Base-by-base conservation (phyloP, 192 early-diverging fungal species). In the Funneliformis geosporum region DNA sequence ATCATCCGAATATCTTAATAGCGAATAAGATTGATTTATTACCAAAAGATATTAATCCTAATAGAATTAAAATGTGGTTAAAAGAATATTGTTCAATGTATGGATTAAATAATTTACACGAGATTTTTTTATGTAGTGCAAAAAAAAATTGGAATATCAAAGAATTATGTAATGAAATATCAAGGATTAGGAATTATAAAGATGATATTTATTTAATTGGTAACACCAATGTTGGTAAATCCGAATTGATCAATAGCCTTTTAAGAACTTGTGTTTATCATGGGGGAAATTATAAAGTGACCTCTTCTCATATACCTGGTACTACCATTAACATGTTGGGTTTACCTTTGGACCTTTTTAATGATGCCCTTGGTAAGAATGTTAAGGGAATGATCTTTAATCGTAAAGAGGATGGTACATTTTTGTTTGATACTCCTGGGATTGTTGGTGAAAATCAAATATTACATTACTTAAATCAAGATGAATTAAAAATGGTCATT, bases 191-290 rank as follows among this genome's bases (percentile, higher is more conserved):
- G 73, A 64, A 81, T 14, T 67, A 60, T 11, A 85, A 79, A 10
- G 82, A 85, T 66, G 89, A 95, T 75, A 81, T 93, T 18, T 95
- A 91, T 74, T 82, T 95, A 79, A 85, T 95, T 39, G 93, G 93
- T 8, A 87, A 89, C 43, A 88, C 92, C 2, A 95, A 95, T 78
- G 93, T 91, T 12, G 93, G 93, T 40, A 95, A 95, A 83, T 93
- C 92, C 2, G 92, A 91, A 61, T 83, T 95, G 11, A 82, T 95
- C 62, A 91, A 92, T 67, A 87, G 87, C 27, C 76, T 95, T n/a
- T 80, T 91, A 66, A 82, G 89, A 23, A 87, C 90, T 62, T 86
- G 83, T 73, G 82, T 83, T 14, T 84, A 82, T 23, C 83, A 84
- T 10, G 50, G 61, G 23, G 83, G 84, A 1, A 78, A 76, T 23